These are phyloP conservation scores for Pholiota microspora DNA, from an alignment of 768 basidiomycete genomes.

Conservation along the genomic window DNA sequence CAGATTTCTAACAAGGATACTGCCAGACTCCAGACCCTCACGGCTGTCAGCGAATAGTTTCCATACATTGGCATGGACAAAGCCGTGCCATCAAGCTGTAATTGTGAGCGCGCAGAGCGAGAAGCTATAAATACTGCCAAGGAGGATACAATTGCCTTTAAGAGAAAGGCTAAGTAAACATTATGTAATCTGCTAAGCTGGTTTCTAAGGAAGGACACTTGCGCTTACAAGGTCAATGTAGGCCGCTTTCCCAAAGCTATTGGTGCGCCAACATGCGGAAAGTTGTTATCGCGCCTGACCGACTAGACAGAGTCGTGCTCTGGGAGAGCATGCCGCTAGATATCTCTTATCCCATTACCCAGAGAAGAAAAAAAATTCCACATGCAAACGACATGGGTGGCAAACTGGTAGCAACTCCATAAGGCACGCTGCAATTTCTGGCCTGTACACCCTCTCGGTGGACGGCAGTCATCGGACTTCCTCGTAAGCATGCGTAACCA, in stretches of 20 bases:
- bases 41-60: constrained; percentile 18
- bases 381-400: constrained; percentile 19
- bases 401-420: constrained; percentile 25
- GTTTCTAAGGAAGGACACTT: not conserved
- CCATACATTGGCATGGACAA: constrained; percentile 9
- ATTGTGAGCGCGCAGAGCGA: constrained; percentile 13
- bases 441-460: not conserved
- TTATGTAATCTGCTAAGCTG: not conserved
- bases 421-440: constrained; percentile 21
- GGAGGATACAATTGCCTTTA: constrained; percentile 16
- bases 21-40: constrained; percentile 6
- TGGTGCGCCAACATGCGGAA: not conserved
- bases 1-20: constrained; percentile 14
- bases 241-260: too few species aligned
- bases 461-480: constrained; percentile 29
- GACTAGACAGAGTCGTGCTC: constrained; percentile 6
- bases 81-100: constrained; percentile 13
- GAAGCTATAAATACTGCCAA: constrained; percentile 25
- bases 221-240: too few species aligned
- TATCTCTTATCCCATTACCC: constrained; percentile 10
- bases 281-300: not conserved
- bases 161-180: not conserved
- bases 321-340: constrained; percentile 9
- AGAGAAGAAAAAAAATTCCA: constrained; percentile 15
- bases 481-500: constrained; percentile 26